These are phyloP conservation scores for Apiotrichum gracile DNA, from an alignment of 1,284 basidiomycete species.

Conservation along the genomic window DNA sequence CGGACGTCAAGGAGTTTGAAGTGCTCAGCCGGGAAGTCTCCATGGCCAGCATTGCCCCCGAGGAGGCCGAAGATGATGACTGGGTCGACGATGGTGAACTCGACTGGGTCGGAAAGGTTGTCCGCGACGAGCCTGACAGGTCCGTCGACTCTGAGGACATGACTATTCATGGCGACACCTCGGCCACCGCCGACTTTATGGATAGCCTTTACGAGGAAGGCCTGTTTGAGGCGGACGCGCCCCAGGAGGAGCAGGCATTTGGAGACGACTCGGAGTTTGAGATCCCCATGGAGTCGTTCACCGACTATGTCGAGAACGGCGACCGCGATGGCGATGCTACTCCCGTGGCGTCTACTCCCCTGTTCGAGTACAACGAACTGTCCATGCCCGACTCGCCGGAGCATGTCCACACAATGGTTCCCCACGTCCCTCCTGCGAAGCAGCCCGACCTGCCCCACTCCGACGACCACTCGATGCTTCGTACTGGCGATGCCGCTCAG, in stretches of 20 bases:
- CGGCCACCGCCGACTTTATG: constrained; percentile 47
- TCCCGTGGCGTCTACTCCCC: constrained; percentile 26
- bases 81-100: background rate
- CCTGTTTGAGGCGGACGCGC: constrained; percentile 39
- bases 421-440: constrained; percentile 16
- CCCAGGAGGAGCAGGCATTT: constrained; percentile 29
- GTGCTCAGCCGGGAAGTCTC: constrained; percentile 55
- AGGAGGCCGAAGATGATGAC: constrained; percentile 18
- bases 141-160: constrained; percentile 11
- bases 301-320: constrained; percentile 1
- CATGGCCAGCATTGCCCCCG: constrained; percentile 38
- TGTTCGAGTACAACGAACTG: constrained; percentile 10
- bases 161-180: constrained; percentile 18
- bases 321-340: constrained; percentile 14
- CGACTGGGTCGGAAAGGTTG: background rate
- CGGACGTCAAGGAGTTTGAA: constrained; percentile 83
- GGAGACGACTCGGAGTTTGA: constrained; percentile 29
- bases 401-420: constrained; percentile 10
- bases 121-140: background rate
- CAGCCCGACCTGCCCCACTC: constrained; percentile 35
- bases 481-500: constrained; percentile 38
- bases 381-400: constrained; percentile 9
- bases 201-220: constrained; percentile 45
- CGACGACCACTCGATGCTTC: constrained; percentile 32
- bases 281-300: constrained; percentile 18